Base-by-base conservation (phyloP, 2,329 filamentous ascomycete species). In the Aspergillus sp. region DNA sequence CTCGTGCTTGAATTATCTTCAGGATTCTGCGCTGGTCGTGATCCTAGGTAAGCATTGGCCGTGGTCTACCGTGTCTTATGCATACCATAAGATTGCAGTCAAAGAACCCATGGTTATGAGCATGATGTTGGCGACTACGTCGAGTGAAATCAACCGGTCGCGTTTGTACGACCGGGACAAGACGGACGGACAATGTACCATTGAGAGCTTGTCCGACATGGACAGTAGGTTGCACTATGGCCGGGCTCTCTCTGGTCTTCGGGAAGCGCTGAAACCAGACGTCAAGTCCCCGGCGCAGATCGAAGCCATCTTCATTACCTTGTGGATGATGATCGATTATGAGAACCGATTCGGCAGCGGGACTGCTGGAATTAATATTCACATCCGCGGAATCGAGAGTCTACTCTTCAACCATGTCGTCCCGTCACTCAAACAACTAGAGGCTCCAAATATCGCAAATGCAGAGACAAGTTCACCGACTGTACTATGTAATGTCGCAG, bases 271-370 rank as follows among this genome's bases (percentile, higher is more conserved):
- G 21, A 64, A 63, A 54, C 57, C 66, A n/a, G 68, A 66, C n/a
- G 69, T 64, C 5, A 70, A 67, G 38, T 59, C 66, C 0, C 62
- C 66, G 10, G 62, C 63, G 11, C 64, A 67, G 19, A 60, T 70
- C 8, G 69, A 70, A 47, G 69, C 69, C 8, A 67, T 70, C 8
- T 71, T 70, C 32, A 68, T 71, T 44, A 71, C 70, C 2, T 44
- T 72, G 13, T 71, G 65, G 67, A 53, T 70, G 27, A 69, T 71
- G 67, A 66, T 70, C n/a, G 69, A 70, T 50, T 71, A 71, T 21
- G 70, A 70, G 48, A 66, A 68, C 42, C 63, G 68, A 10, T 68
- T 70, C 38, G 69, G 67, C 13, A 67, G 65, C 30, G 69, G 68
- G 32, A 62, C 60, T 10, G 42, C 68, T 8, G 68, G 66, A 1